These are phyloP conservation scores for Pseudonectria foliicola DNA, from an alignment of 2,329 filamentous ascomycete species.

Conservation along the genomic window DNA sequence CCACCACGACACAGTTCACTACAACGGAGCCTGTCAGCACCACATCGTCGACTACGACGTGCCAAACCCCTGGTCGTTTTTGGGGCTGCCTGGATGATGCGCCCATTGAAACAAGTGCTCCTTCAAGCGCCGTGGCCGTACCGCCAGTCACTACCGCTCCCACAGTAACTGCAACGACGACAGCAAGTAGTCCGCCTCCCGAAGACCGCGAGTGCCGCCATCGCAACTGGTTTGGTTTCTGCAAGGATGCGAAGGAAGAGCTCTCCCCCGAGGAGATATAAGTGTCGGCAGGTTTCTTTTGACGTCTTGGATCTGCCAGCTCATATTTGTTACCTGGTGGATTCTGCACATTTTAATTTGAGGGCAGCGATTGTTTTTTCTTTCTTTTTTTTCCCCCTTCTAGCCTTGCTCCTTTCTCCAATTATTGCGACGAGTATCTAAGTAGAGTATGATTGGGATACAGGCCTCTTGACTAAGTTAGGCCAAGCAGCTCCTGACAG, in stretches of 20 bases:
- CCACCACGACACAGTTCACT: conserved; percentile 29
- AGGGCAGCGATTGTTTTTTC: not conserved
- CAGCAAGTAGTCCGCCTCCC: conserved; percentile 16
- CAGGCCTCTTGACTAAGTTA: too few relatives aligned
- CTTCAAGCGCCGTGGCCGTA: conserved; percentile 22
- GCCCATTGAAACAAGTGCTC: conserved; percentile 26
- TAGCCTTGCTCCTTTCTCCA: too few relatives aligned
- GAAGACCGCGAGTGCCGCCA: conserved; percentile 26
- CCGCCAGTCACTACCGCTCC: conserved; percentile 26
- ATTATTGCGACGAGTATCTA: not conserved
- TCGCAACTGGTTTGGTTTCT: conserved; percentile 36
- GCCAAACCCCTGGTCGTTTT: conserved; percentile 46
- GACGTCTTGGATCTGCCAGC: not conserved
- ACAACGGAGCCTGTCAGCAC: conserved; percentile 19
- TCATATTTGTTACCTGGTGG: not conserved
- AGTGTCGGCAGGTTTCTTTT: too few relatives aligned
- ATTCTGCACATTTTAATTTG: too few relatives aligned
- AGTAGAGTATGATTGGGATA: not conserved
- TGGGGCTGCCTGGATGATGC: conserved; percentile 48
- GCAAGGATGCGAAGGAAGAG: conserved; percentile 30
- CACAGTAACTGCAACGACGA: conserved; percentile 21
- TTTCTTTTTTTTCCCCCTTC: not conserved
- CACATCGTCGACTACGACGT: conserved; percentile 28
- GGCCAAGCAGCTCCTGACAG: too few relatives aligned
- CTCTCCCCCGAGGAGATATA: conserved; percentile 28